Conservation (phyloP, 2,329 filamentous ascomycete genomes). For the Plectosphaerella sp. region DNA sequence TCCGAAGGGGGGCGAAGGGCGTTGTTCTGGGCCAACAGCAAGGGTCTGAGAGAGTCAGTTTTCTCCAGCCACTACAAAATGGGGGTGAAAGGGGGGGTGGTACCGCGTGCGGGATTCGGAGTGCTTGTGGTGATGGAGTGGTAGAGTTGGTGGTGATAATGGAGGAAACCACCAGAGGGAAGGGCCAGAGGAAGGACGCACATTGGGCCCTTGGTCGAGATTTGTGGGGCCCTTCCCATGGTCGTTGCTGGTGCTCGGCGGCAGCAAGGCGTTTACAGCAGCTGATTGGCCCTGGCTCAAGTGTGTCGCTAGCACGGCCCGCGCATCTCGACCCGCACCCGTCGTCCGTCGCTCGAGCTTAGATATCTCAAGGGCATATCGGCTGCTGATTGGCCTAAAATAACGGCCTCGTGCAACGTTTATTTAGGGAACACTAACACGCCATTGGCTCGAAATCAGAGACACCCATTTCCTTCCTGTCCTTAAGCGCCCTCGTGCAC, state of each 20-base stretch:
- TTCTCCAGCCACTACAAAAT: too few species aligned
- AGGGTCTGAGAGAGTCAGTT: too few species aligned
- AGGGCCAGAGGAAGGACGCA: too few species aligned
- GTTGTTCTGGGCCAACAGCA: too few species aligned
- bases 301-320: not conserved
- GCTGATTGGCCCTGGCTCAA: not conserved
- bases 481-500: constrained; percentile 10
- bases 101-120: too few species aligned
- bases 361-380: not conserved
- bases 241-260: not conserved
- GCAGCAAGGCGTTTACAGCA: not conserved
- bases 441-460: constrained; percentile 19
- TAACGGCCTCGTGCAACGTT: constrained; percentile 18
- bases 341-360: too few species aligned
- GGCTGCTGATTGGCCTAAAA: constrained; percentile 22
- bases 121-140: not conserved
- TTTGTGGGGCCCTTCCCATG: too few species aligned
- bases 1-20: not conserved
- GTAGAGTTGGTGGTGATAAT: not conserved
- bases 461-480: not conserved
- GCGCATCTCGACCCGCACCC: not conserved
- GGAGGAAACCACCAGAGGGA: not conserved
- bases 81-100: too few species aligned
- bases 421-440: constrained; percentile 13
- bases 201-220: too few species aligned